Conservation (phyloP, 139 green algal genomes). For the Picocystis salinarum region DNA sequence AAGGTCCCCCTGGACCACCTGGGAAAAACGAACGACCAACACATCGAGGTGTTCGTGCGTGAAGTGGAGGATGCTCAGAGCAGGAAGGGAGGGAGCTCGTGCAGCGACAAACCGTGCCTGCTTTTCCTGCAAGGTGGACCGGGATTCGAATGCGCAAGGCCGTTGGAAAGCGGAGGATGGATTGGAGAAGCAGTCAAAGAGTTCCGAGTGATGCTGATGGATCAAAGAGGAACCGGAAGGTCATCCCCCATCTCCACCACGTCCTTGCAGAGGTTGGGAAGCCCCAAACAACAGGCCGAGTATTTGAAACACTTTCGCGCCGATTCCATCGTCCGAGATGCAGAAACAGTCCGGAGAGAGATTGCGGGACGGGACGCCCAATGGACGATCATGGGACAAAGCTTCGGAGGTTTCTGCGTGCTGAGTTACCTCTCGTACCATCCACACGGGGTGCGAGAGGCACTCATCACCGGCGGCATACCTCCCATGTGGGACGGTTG, state of each 20-base stretch:
- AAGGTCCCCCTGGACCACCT: slow-evolving; percentile 54
- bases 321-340: slow-evolving; percentile 78
- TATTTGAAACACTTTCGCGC: slow-evolving; percentile 56
- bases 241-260: slow-evolving; percentile 39
- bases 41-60: slow-evolving; percentile 54
- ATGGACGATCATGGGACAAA: slow-evolving; percentile 78
- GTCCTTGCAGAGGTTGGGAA: slow-evolving; percentile 28
- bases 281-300: slow-evolving; percentile 39
- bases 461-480: slow-evolving; percentile 15
- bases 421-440: slow-evolving; percentile 64
- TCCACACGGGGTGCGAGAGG: slow-evolving; percentile 21
- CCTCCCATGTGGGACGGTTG: neutral
- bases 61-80: slow-evolving; percentile 44
- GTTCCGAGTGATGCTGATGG: slow-evolving; percentile 67
- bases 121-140: slow-evolving; percentile 80
- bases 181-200: slow-evolving; percentile 41
- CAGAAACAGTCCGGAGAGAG: slow-evolving; percentile 47
- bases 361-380: slow-evolving; percentile 28
- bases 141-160: slow-evolving; percentile 50
- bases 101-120: slow-evolving; percentile 40
- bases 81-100: slow-evolving; percentile 17
- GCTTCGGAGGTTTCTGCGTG: slow-evolving; percentile 86
- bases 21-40: neutral
- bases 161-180: slow-evolving; percentile 48
- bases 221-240: slow-evolving; percentile 61